These are phyloP conservation scores for Arabidopsis arenosa DNA, from an alignment of 345 rosid genomes.

Conservation along the genomic window DNA sequence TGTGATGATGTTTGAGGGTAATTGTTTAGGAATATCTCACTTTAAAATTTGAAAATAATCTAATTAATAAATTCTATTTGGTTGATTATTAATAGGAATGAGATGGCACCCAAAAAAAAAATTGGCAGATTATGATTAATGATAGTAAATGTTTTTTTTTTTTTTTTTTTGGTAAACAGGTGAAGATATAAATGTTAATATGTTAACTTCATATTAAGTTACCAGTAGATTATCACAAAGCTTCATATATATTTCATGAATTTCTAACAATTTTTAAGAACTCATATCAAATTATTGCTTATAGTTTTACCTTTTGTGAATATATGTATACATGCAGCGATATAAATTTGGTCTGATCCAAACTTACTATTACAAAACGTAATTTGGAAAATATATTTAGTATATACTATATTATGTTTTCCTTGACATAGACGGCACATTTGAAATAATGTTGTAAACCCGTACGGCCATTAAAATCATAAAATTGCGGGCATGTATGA, in stretches of 20 bases:
- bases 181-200: too few species aligned
- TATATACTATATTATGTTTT: neutral
- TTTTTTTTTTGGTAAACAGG: too few species aligned
- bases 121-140: too few species aligned
- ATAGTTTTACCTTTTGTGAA: neutral
- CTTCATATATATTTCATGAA: too few species aligned
- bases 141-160: too few species aligned
- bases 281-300: neutral
- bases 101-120: too few species aligned
- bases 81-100: neutral
- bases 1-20: neutral
- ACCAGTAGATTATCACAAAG: neutral
- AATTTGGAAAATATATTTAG: neutral
- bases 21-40: neutral
- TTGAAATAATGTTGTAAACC: neutral
- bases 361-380: neutral
- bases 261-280: too few species aligned
- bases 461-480: neutral
- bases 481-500: neutral
- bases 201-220: too few species aligned
- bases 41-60: neutral
- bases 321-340: neutral
- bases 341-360: neutral
- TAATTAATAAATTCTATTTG: neutral
- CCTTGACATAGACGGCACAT: neutral